These are phyloP conservation scores for Penicillium pancosmium DNA, from an alignment of 495 filamentous ascomycete species.

Conservation along the genomic window DNA sequence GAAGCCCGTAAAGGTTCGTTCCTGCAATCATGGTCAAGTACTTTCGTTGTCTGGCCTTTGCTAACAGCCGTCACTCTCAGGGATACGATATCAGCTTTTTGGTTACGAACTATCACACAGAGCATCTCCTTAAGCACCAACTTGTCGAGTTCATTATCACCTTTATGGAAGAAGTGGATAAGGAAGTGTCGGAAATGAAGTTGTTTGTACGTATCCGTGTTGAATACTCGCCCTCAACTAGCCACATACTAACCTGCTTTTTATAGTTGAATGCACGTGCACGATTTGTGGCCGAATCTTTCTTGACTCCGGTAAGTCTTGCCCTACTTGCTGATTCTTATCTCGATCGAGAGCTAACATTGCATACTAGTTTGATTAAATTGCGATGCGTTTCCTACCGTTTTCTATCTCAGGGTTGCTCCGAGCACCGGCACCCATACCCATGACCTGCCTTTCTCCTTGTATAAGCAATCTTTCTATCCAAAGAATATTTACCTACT, in stretches of 20 bases:
- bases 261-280: conserved; percentile 89
- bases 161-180: conserved; percentile 99
- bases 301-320: conserved; percentile 83
- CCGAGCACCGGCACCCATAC: background rate
- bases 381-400: conserved; percentile 20
- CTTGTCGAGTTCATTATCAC: conserved; percentile 98
- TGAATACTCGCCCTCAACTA: no score
- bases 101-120: conserved; percentile 97
- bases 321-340: background rate
- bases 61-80: conserved; percentile 46
- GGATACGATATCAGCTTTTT: conserved; percentile 99
- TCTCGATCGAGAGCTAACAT: conserved; percentile 8
- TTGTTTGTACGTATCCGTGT: conserved; percentile 76
- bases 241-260: no score
- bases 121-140: conserved; percentile 98
- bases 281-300: conserved; percentile 97
- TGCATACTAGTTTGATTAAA: conserved; percentile 43
- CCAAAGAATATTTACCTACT: conserved; percentile 43
- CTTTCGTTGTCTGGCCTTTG: background rate
- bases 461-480: background rate
- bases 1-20: conserved; percentile 85
- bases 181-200: conserved; percentile 99
- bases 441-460: background rate
- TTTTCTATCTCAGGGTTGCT: background rate
- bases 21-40: background rate